Percentiles rank a stretch among this genome's conserved stretches.
These are phyloP conservation scores for Leucoagaricus sp. DNA, from an alignment of 1,284 basidiomycete genomes.

Conservation along the genomic window DNA sequence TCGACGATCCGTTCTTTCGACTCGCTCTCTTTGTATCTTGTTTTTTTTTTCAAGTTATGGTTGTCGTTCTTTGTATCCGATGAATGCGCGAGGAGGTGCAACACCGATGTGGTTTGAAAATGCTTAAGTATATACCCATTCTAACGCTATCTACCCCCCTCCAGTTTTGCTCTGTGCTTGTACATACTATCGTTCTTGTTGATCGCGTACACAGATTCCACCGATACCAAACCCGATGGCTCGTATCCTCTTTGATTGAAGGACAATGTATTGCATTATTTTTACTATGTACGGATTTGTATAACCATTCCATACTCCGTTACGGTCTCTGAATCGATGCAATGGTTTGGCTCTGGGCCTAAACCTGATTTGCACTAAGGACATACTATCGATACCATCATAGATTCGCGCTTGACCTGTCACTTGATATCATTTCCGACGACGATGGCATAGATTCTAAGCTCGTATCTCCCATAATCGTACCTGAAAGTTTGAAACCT, in stretches of 20 bases:
- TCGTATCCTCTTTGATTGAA: not conserved
- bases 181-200: not conserved
- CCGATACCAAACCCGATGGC: not conserved
- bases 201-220: not conserved
- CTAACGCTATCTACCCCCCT: not conserved
- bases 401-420: not conserved
- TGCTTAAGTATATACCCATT: slow-evolving; percentile 5
- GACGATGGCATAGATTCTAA: not conserved
- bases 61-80: not conserved
- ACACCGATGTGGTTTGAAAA: not conserved
- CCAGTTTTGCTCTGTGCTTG: not conserved
- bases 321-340: not conserved
- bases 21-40: not conserved
- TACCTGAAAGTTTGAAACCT: too few species aligned
- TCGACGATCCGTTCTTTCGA: not conserved
- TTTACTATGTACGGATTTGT: not conserved
- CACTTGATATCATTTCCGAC: not conserved
- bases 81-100: not conserved
- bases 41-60: not conserved
- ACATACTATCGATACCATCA: not conserved
- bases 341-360: not conserved
- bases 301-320: not conserved
- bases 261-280: not conserved
- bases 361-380: not conserved
- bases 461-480: not conserved